These are phyloP conservation scores for Aspergillus viridinutans DNA, from an alignment of 2,329 filamentous ascomycete species.

Conservation along the genomic window DNA sequence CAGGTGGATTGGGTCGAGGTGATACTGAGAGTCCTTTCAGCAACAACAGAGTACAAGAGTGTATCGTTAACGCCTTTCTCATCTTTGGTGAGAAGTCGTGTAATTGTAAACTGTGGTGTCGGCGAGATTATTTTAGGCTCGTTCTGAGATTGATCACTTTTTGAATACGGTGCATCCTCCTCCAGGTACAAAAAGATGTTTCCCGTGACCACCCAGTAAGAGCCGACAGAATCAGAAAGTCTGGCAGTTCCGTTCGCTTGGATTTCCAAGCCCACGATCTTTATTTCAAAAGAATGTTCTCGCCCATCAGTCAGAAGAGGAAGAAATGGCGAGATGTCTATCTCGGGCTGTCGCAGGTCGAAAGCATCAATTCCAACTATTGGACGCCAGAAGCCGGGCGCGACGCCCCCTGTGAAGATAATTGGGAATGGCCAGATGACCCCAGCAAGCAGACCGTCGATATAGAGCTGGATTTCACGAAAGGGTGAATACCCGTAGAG, in stretches of 20 bases:
- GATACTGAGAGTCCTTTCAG: constrained; percentile 53
- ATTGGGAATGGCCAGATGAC: constrained; percentile 78
- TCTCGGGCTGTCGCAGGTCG: constrained; percentile 73
- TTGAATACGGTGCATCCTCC: constrained; percentile 19
- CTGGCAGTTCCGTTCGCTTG: constrained; percentile 44
- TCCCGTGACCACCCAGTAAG: constrained; percentile 70
- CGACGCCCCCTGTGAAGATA: constrained; percentile 77
- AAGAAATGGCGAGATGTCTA: constrained; percentile 76
- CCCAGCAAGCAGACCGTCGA: constrained; percentile 69
- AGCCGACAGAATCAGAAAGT: constrained; percentile 55
- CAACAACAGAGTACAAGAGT: constrained; percentile 56
- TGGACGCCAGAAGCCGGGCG: constrained; percentile 71
- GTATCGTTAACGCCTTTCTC: constrained; percentile 55
- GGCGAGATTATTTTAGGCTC: constrained; percentile 32
- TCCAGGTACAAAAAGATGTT: constrained; percentile 78
- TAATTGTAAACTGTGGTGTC: constrained; percentile 48
- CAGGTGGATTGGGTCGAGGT: constrained; percentile 50
- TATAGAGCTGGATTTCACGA: constrained; percentile 70
- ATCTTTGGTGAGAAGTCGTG: constrained; percentile 22
- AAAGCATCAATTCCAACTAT: constrained; percentile 75
- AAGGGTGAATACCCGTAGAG: constrained; percentile 69
- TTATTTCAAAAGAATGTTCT: constrained; percentile 64
- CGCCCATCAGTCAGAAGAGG: constrained; percentile 63
- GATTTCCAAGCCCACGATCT: constrained; percentile 62
- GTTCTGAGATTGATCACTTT: constrained; percentile 2